Base-by-base conservation (phyloP, 345 rosid species). In the Anacardium occidentale region DNA sequence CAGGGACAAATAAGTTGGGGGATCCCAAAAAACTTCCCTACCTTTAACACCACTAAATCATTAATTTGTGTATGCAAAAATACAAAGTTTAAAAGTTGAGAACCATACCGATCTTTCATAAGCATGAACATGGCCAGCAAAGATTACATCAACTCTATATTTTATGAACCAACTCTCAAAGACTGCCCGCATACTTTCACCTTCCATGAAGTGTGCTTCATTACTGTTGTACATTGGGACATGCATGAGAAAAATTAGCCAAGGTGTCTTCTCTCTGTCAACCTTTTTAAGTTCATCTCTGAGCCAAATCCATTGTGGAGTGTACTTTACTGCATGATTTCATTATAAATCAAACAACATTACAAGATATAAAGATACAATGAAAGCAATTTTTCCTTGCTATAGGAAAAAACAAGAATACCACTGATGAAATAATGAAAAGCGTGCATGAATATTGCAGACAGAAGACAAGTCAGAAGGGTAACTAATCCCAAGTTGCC, bases 41-140 rank as follows among this genome's bases (percentile, higher is more conserved):
- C 12, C 29, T 50, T 29, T 25, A 15, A 26, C 40, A 59, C 15
- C 21, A 58, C 25, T 45, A 44, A 32, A 20, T 3, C 32, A 48
- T 71, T 10, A n/a, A n/a, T 71, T 26, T 61, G 44, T 26, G 1
- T 55, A 8, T 66, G 61, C 29, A 55, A 48, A 37, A 50, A 50
- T 48, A 12, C 50, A 37, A 64, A 24, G 69, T 14, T 26, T 15
- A 47, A 3, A 44, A 72, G 68, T 29, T 11, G 65, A 73, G 77
- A 77, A 71, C 21, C 74, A 66, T 87, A 93, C 98, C n/a, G 97
- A 95, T 95, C 99, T 90, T 80, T 95, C 99, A 74, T 93, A 95
- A 51, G 99, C 99, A 83, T 95, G 97, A 81, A 93, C 99, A 71
- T 93, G 99, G 34, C 97, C 98, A 71, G 97, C 97, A 83, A 95